These are phyloP conservation scores for Arthonia radiata DNA, from an alignment of 495 filamentous ascomycete species.

Conservation along the genomic window DNA sequence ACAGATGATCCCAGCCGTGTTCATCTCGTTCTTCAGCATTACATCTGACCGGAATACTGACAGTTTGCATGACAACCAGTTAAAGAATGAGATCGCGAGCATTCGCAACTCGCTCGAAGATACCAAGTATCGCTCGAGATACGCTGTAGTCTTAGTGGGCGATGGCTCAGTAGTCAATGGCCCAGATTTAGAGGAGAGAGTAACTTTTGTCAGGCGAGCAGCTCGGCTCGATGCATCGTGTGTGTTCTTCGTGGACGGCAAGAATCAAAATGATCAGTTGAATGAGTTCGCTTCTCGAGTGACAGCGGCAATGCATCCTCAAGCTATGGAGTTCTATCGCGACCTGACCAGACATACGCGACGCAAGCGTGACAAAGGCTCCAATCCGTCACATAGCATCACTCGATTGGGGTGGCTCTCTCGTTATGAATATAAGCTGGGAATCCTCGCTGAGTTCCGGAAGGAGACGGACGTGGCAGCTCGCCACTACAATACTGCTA, in stretches of 20 bases:
- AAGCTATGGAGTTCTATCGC: conserved; percentile 60
- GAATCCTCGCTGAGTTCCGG: conserved; percentile 69
- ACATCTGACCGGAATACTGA: conserved; percentile 42
- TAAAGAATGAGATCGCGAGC: conserved; percentile 68
- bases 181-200: conserved; percentile 46
- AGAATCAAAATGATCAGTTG: conserved; percentile 33
- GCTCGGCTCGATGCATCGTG: conserved; percentile 51
- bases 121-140: conserved; percentile 46
- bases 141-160: conserved; percentile 53
- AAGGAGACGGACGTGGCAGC: conserved; percentile 71
- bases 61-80: conserved; percentile 54
- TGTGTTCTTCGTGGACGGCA: conserved; percentile 49
- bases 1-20: conserved; percentile 49
- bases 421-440: conserved; percentile 80
- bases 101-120: conserved; percentile 36
- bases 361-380: conserved; percentile 53
- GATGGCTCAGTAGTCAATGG: conserved; percentile 34
- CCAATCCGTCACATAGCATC: conserved; percentile 2
- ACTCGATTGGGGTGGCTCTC: conserved; percentile 44
- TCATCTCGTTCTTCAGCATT: conserved; percentile 49
- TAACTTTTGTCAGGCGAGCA: conserved; percentile 46
- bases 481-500: conserved; percentile 61
- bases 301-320: conserved; percentile 31
- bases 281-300: conserved; percentile 37
- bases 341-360: conserved; percentile 72